Evolutionary conservation across 768 basidiomycete species (phyloP), one percentile per base, ranked within the genome.

Genomic region (Calocybe cyanea): DNA sequence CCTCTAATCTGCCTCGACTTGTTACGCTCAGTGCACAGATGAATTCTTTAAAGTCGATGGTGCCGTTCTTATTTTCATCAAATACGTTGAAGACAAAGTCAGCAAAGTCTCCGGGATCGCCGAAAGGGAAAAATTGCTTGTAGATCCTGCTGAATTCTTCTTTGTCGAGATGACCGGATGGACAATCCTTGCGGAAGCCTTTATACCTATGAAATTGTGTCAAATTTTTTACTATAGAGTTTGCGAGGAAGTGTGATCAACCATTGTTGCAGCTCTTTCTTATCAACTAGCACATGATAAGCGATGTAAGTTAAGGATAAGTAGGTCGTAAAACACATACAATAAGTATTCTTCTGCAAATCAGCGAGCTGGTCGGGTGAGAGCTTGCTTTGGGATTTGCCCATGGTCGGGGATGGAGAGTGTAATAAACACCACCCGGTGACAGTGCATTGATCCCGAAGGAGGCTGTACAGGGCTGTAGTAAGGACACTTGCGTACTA

Each of bases 101-200:
- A 31, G 96, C 93, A 61, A 99, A 99, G 63, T 95, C 88, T 48
- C 74, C 82, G 7, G 96, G 95, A 66, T 99, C 95, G 51, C 96
- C 96, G 60, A 99, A 99, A 19, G 96, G 96, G 76, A 99, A 99
- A 86, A 99, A 99, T 66, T 98, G 96, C 63, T 93, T 92, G 79
- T 98, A 99, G 75, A 99, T 99, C 66, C 87, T 85, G 59, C 87
- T 78, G 71, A 99, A 99, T 64, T 94, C 94, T 45, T 81, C 73
- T 75, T 92, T 96, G 78, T 97, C 89, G 59, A 99, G 81, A 54
- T 93, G 89, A 33, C 96, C 96, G 3, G 92, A 88, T 1, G 96
- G 96, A 63, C 96, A 99, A 68, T 99, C 96, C 68, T 93, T 96
- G 62, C 95, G 81, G 73, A 98, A 99, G 37, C 96, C 96, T 69